Evolutionary conservation across 768 basidiomycete species (phyloP), one percentile per base, ranked within the genome.

Genomic region (Boletus huronensis): DNA sequence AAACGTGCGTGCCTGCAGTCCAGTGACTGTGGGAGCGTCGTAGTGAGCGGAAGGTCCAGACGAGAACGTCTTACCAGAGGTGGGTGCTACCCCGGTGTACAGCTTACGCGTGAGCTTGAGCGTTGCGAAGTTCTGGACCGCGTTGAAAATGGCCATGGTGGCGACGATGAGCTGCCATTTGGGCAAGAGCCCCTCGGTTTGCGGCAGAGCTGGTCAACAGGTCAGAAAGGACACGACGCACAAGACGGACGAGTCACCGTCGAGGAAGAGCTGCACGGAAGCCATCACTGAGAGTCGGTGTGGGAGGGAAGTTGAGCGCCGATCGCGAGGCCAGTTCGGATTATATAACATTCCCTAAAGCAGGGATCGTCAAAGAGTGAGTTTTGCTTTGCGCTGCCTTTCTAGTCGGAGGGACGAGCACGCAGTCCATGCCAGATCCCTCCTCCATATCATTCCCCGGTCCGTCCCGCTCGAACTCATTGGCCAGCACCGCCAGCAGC

Each of bases 131-230:
- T 90, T 95, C 70, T 97, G 93, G 3, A 83, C 63, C 2, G 85
- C 83, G 76, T 98, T 98, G 78, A 96, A 90, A 26, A 93, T 53
- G 16, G 93, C 90, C 48, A 85, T 79, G 21, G 78, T 74, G 35
- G 92, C 82, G 35, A 94, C 83, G 56, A 95, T 62, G 49, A 97
- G 81, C 71, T 93, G 88, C 93, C 94, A 98, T 69, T 83, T 80
- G 2, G 93, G 92, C 9, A 99, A 81, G 66, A 80, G 77, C 28
- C 94, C 95, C 8, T 75, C 74, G 14, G 76, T 73, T 45, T 82
- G 74, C 0, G 90, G 91, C 10, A 93, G 76, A 63, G 77, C 87
- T 88, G 52, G 26, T 16, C 9, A 10, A 25, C 21, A 28, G 6
- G 42, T 60, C 50, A 64, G 52, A 17, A 11, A 8, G 3, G 25